Base-by-base conservation (phyloP, 495 filamentous ascomycete species). In the Talaromyces thailandensis region DNA sequence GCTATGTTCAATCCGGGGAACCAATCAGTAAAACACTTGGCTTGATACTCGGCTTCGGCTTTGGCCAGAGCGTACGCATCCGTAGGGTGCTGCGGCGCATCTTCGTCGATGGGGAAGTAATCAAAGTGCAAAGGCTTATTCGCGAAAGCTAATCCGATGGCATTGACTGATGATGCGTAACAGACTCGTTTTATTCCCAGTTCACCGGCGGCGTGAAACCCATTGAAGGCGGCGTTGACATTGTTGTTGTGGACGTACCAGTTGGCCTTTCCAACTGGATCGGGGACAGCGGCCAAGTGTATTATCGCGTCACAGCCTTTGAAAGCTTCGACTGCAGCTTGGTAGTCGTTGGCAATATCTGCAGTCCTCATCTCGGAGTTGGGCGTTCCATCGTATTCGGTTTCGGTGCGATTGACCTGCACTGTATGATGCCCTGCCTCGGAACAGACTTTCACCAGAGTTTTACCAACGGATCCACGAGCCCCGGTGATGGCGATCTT, bases 401-500 rank as follows among this genome's bases (percentile, higher is more conserved):
- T 56, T 7, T 63, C 40, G 4, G 66, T 65, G 23, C 66, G 66
- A 57, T 68, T 56, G 32, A 68, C 57, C 32, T 68, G 66, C 0
- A 68, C 66, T 14, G 66, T 68, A 16, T 58, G 24, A 48, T 68
- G 64, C 9, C 66, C 66, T n/a, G 53, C 58, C 2, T 62, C 53
- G 21, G 63, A 37, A 18, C 61, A 63, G 1, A 58, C 23, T 21
- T 65, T 55, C 53, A 68, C 66, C 9, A 62, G 32, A 2, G 31
- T 56, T 23, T 53, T 53, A 12, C 66, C 66, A 29, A 68, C 64
- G 8, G 61, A 61, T 52, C 66, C 66, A 40, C 66, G 64, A 18
- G 66, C 66, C 45, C 66, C 66, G 18, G 66, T 68, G 48, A 65
- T 68, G 23, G 66, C 66, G 18, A 68, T 68, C 53, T 63, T 68